Percentiles rank a stretch among this genome's conserved stretches.
Conservation (phyloP, 805 yeast genomes). For the Nakazawaea molendinolei region DNA sequence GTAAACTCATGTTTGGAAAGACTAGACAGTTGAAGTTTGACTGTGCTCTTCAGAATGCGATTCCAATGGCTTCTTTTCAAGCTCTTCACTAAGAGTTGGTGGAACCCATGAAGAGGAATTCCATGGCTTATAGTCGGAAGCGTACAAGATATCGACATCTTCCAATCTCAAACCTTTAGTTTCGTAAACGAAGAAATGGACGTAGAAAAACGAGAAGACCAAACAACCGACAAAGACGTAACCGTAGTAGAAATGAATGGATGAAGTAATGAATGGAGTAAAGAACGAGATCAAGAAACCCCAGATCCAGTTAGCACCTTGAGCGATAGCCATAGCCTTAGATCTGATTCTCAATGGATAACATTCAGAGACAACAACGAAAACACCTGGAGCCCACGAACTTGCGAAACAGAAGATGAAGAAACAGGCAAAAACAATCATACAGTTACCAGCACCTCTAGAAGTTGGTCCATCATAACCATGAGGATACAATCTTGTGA, state of each 20-base stretch:
- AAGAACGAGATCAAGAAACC: constrained; percentile 66
- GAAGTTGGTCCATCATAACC: constrained; percentile 30
- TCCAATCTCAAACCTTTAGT: constrained; percentile 64
- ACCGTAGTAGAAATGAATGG: constrained; percentile 45
- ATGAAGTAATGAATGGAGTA: constrained; percentile 46
- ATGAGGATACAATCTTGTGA: constrained; percentile 35
- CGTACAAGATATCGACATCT: constrained; percentile 58
- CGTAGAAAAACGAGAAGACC: constrained; percentile 48
- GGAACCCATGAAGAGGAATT: constrained; percentile 8
- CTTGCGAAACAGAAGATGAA: constrained; percentile 71
- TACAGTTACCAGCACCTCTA: constrained; percentile 48
- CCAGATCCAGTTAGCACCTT: constrained; percentile 71
- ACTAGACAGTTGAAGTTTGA: neutral
- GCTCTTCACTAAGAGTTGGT: constrained; percentile 6
- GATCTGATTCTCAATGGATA: constrained; percentile 68
- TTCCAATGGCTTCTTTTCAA: neutral
- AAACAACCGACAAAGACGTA: constrained; percentile 50
- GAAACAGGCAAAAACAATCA: constrained; percentile 46
- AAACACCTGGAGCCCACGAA: constrained; percentile 70
- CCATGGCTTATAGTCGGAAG: constrained; percentile 30
- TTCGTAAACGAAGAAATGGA: constrained; percentile 52
- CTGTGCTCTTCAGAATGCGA: constrained; percentile 4
- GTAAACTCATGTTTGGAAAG: neutral
- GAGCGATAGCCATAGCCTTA: constrained; percentile 57
- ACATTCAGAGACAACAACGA: constrained; percentile 50